These are phyloP conservation scores for Ephemerocybe angulata DNA, from an alignment of 768 basidiomycete species.

Conservation along the genomic window DNA sequence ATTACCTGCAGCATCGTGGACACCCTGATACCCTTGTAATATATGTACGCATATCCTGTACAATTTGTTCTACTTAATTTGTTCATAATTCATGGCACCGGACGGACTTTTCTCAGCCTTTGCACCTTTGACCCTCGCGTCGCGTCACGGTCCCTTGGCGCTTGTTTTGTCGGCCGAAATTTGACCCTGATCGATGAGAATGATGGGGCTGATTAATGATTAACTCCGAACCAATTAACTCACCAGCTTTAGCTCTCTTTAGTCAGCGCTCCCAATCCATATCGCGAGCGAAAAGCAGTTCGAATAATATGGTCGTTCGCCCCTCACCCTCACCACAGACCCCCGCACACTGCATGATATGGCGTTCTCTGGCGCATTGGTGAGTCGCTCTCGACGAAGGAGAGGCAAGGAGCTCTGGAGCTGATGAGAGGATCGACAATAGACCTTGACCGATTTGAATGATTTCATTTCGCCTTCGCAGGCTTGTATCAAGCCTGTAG, in stretches of 20 bases:
- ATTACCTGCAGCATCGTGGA: too few relatives aligned
- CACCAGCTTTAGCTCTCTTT: not conserved
- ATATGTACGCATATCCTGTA: too few relatives aligned
- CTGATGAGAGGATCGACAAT: constrained; percentile 1
- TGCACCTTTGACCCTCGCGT: too few relatives aligned
- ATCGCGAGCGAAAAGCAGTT: too few relatives aligned
- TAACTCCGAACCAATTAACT: not conserved
- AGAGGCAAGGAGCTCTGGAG: constrained; percentile 7
- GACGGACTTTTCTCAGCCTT: too few relatives aligned
- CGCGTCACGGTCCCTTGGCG: too few relatives aligned
- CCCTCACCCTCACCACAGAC: not conserved
- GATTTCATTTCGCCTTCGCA: constrained; percentile 97
- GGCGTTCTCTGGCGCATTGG: constrained; percentile 86
- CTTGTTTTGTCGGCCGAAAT: not conserved
- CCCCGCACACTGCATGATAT: constrained; percentile 34
- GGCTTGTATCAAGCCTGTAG: constrained; percentile 94
- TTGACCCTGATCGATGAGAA: not conserved
- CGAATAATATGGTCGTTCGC: too few relatives aligned
- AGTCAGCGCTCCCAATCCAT: not conserved
- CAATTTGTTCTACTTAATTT: too few relatives aligned
- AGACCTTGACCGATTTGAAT: constrained; percentile 93
- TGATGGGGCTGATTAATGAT: too few relatives aligned
- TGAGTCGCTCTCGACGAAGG: constrained; percentile 31
- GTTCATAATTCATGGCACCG: too few relatives aligned
- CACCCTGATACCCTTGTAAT: too few relatives aligned